These are phyloP conservation scores for Codiaeum variegatum DNA, from an alignment of 441 rosid species.

Conservation along the genomic window DNA sequence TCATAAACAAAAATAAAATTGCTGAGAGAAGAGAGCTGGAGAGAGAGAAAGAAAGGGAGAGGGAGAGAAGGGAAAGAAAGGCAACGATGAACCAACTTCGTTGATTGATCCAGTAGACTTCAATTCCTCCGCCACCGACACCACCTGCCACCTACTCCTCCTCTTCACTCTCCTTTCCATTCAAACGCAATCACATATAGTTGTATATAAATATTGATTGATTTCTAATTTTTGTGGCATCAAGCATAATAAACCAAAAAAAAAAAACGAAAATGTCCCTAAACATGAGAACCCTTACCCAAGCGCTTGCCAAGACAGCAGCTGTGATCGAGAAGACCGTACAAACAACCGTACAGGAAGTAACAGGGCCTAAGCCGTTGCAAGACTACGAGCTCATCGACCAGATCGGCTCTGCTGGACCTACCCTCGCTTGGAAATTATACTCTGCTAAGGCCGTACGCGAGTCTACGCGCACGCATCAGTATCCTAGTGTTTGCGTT, in stretches of 20 bases:
- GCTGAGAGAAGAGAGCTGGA: neutral
- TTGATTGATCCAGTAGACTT: slow-evolving; percentile 12
- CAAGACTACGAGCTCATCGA: slow-evolving; percentile 81
- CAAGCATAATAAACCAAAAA: too few relatives aligned
- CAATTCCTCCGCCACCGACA: slow-evolving; percentile 1
- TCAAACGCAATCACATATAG: neutral
- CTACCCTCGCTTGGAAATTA: slow-evolving; percentile 83
- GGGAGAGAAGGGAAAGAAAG: neutral
- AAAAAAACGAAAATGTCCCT: slow-evolving; percentile 43
- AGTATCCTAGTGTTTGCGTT: slow-evolving; percentile 82
- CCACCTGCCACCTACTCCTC: neutral
- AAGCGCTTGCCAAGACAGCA: slow-evolving; percentile 87
- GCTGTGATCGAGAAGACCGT: slow-evolving; percentile 92
- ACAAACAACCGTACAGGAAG: slow-evolving; percentile 93
- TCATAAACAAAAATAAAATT: too few relatives aligned
- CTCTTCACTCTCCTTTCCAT: slow-evolving; percentile 11
- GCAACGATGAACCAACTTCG: slow-evolving; percentile 3
- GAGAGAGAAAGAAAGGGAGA: neutral
- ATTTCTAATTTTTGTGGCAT: neutral
- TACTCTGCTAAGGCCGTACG: slow-evolving; percentile 71
- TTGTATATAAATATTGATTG: neutral
- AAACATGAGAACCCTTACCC: slow-evolving; percentile 84
- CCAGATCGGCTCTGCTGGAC: slow-evolving; percentile 97
- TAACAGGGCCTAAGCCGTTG: slow-evolving; percentile 83
- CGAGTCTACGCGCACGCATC: slow-evolving; percentile 67